phyloP scores from a whole-genome alignment of 192 early-diverging fungal species.

The Coemansia reversa region DNA sequence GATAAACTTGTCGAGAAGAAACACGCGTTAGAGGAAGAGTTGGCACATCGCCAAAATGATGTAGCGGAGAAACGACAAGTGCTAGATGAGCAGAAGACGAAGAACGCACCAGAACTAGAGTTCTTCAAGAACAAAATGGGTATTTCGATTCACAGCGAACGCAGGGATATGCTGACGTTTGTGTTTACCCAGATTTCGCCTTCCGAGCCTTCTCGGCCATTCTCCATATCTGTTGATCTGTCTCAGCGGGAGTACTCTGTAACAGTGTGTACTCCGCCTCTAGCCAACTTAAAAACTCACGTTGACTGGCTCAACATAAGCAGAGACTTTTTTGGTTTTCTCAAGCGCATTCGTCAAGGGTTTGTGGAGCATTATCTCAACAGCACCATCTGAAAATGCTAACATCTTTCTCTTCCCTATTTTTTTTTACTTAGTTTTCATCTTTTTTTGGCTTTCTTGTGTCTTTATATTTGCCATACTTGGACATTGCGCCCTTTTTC shows the following conservation, averaged over 20 bases:
- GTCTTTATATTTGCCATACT: constrained; percentile 1
- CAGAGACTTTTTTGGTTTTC: constrained; percentile 68
- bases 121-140: constrained; percentile 57
- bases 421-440: constrained; percentile 1
- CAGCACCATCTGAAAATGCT: constrained; percentile 9
- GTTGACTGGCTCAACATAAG: constrained; percentile 60
- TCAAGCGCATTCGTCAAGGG: constrained; percentile 63
- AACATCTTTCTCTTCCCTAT: neutral
- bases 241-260: constrained; percentile 58
- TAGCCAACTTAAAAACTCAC: constrained; percentile 49
- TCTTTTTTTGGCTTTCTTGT: neutral
- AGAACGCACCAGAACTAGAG: constrained; percentile 60
- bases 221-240: constrained; percentile 60
- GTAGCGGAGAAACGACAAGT: constrained; percentile 53
- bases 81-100: constrained; percentile 50
- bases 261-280: constrained; percentile 55
- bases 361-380: constrained; percentile 55
- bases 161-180: constrained; percentile 61
- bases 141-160: constrained; percentile 47
- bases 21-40: constrained; percentile 45
- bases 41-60: constrained; percentile 55
- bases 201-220: constrained; percentile 55
- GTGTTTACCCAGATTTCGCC: constrained; percentile 66
- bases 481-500: neutral
- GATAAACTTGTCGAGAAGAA: constrained; percentile 43